phyloP scores from a whole-genome alignment of 2,329 filamentous ascomycete species.

The Pseudogymnoascus pannorum region DNA sequence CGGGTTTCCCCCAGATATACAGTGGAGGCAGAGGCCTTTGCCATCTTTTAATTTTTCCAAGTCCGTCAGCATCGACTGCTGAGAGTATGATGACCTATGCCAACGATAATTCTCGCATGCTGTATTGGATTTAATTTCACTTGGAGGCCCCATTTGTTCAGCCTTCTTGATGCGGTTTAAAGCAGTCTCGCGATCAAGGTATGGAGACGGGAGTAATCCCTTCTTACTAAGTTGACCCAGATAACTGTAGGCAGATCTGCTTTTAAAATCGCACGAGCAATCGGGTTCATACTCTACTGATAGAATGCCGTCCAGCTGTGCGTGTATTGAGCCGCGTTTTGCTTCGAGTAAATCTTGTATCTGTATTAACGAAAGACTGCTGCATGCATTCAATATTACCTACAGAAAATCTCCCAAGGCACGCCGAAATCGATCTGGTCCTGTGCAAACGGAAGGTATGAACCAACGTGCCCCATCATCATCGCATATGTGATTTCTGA shows the following conservation, averaged over 20 bases:
- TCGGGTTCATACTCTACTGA: not conserved
- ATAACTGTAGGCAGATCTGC: not conserved
- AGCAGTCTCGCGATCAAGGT: not conserved
- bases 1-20: not conserved
- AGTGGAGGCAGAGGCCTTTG: not conserved
- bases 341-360: not conserved
- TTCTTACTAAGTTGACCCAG: not conserved
- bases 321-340: not conserved
- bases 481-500: conserved; percentile 12
- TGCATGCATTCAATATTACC: not conserved
- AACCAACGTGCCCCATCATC: conserved; percentile 11
- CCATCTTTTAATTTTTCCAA: not conserved
- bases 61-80: not conserved
- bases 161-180: not conserved
- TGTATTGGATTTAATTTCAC: not conserved
- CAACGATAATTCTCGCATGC: not conserved
- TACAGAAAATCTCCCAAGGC: not conserved
- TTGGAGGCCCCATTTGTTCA: not conserved
- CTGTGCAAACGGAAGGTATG: not conserved
- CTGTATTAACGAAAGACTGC: not conserved
- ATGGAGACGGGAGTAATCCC: not conserved
- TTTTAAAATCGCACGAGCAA: not conserved
- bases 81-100: not conserved
- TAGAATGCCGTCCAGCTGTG: not conserved
- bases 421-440: not conserved